Evolutionary conservation across 768 basidiomycete species (phyloP).

Genomic region (Sporobolomyces phaffii): DNA sequence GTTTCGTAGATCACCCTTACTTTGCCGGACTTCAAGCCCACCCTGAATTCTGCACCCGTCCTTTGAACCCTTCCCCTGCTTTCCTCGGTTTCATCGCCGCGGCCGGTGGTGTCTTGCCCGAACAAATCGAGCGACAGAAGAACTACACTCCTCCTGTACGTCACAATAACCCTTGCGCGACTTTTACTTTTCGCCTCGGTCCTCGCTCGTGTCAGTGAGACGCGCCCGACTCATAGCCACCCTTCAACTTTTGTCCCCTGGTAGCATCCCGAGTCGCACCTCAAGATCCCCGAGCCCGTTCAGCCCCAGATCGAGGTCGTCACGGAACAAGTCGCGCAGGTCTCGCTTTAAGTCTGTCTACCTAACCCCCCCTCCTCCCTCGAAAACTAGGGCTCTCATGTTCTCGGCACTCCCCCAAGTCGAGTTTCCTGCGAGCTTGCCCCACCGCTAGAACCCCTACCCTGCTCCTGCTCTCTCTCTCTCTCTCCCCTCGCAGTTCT

Average conservation of each 20-base stretch:
- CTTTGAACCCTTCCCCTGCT: conserved; percentile 91
- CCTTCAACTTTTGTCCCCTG: too few relatives aligned
- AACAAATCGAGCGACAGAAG: conserved; percentile 65
- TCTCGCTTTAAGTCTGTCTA: not conserved
- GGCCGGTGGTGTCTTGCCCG: conserved; percentile 61
- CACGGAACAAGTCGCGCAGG: conserved; percentile 20
- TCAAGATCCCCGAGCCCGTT: conserved; percentile 20
- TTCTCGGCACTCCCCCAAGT: too few relatives aligned
- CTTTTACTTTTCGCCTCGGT: too few relatives aligned
- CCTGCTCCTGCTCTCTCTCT: too few relatives aligned
- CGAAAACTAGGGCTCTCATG: too few relatives aligned
- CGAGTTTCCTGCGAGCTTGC: too few relatives aligned
- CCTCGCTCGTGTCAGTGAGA: too few relatives aligned
- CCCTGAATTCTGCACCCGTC: conserved; percentile 96
- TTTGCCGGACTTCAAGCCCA: conserved; percentile 93
- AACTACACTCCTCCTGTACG: conserved; percentile 40
- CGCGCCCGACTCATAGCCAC: not conserved
- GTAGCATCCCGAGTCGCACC: conserved; percentile 34
- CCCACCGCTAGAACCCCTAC: too few relatives aligned
- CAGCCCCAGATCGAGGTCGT: conserved; percentile 19
- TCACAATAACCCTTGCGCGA: not conserved
- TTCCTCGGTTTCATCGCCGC: conserved; percentile 95
- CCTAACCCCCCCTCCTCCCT: too few relatives aligned
- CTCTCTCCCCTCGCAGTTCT: too few relatives aligned
- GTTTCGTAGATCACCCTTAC: conserved; percentile 87